phyloP scores from a whole-genome alignment of 768 basidiomycete species.

The Russula brevipes region DNA sequence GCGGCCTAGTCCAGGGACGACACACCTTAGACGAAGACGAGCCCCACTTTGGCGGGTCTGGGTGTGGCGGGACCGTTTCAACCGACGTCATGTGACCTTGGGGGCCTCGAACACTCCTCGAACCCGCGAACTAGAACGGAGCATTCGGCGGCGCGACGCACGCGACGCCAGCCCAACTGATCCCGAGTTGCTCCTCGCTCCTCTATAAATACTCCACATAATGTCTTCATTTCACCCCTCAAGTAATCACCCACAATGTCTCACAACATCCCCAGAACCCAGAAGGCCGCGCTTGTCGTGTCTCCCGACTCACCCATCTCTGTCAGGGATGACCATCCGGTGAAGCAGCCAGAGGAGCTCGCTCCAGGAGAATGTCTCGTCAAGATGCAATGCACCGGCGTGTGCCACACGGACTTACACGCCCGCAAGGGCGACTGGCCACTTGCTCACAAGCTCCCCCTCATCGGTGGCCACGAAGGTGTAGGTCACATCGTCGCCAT shows the following conservation, averaged over 20 bases:
- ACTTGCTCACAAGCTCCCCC: constrained; percentile 51
- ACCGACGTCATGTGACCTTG: no score
- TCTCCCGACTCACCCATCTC: constrained; percentile 31
- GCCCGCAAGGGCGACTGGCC: constrained; percentile 80
- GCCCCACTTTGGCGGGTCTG: no score
- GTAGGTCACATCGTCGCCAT: constrained; percentile 80
- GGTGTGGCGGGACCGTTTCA: no score
- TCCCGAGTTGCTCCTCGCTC: no score
- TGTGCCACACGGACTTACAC: constrained; percentile 86
- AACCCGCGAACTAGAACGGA: no score
- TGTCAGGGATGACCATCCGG: constrained; percentile 45
- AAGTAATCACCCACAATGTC: constrained; percentile 17
- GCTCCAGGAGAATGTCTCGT: constrained; percentile 68
- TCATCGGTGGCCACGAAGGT: constrained; percentile 77
- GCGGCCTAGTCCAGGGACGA: no score
- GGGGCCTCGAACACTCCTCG: no score
- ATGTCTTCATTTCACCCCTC: background rate
- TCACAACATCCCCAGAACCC: constrained; percentile 38
- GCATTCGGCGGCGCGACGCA: no score
- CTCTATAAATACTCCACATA: constrained; percentile 2
- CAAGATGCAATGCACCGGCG: constrained; percentile 70
- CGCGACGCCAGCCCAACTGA: no score
- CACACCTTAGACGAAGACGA: no score
- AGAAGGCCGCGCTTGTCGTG: constrained; percentile 40
- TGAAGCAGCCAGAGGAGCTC: constrained; percentile 51